These are phyloP conservation scores for Linderniella brevidens DNA, from an alignment of 257 asterid genomes.

Conservation along the genomic window DNA sequence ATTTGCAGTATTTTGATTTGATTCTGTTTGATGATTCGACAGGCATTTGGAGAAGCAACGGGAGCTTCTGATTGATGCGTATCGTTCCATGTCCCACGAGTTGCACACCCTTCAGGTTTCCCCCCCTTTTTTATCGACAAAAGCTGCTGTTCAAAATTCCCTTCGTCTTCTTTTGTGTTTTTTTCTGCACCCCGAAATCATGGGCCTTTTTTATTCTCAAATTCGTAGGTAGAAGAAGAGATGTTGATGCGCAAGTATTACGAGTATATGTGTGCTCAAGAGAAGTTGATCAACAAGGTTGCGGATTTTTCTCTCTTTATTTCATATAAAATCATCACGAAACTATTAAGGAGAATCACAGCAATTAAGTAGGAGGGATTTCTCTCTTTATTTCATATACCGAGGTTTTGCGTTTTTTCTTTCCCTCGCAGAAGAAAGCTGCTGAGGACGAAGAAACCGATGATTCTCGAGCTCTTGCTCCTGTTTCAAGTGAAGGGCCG, in stretches of 20 bases:
- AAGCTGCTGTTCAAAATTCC: not conserved
- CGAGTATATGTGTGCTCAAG: conserved; percentile 64
- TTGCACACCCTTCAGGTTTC: conserved; percentile 65
- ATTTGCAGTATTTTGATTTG: not conserved
- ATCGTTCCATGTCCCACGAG: conserved; percentile 59
- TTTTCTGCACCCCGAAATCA: not conserved
- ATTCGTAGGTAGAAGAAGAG: conserved; percentile 72
- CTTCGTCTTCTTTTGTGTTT: not conserved
- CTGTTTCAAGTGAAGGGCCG: too few species aligned
- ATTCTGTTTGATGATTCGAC: conserved; percentile 5
- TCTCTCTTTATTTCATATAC: too few species aligned
- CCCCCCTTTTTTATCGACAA: not conserved
- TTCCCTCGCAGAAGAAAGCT: too few species aligned
- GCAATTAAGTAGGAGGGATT: too few species aligned
- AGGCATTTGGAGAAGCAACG: conserved; percentile 81
- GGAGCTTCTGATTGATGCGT: conserved; percentile 48
- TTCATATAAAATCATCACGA: too few species aligned
- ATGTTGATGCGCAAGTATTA: conserved; percentile 85
- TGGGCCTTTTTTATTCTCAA: not conserved
- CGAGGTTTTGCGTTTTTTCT: too few species aligned
- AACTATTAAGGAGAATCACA: too few species aligned
- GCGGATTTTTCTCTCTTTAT: too few species aligned
- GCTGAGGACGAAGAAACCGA: too few species aligned
- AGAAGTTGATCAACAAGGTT: too few species aligned
- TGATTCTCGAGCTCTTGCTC: too few species aligned